These are phyloP conservation scores for Irpex sp. DNA, from an alignment of 1,284 basidiomycete genomes.

Conservation along the genomic window DNA sequence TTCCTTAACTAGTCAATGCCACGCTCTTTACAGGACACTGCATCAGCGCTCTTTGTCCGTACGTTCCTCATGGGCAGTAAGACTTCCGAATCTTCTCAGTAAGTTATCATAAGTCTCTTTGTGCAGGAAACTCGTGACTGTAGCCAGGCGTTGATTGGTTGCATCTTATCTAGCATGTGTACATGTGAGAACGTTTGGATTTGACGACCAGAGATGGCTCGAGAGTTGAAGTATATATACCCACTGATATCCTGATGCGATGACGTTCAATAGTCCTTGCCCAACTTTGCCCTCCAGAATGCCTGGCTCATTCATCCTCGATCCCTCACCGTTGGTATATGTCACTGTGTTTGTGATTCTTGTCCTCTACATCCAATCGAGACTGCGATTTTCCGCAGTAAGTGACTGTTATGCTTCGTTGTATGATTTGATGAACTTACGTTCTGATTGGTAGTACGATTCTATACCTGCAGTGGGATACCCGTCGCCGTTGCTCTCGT, in stretches of 20 bases:
- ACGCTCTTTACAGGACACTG: too few relatives aligned
- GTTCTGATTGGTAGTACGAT: neutral
- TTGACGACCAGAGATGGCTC: too few relatives aligned
- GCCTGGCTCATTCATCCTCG: neutral
- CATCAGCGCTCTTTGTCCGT: too few relatives aligned
- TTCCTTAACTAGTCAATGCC: too few relatives aligned
- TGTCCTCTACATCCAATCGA: neutral
- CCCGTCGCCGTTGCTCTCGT: constrained; percentile 11
- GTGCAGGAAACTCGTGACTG: too few relatives aligned
- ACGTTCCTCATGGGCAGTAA: too few relatives aligned
- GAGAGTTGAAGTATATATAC: neutral
- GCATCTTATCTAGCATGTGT: too few relatives aligned
- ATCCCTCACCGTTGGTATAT: neutral
- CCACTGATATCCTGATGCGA: neutral
- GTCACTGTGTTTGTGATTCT: neutral
- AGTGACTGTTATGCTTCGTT: neutral
- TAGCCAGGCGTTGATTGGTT: too few relatives aligned
- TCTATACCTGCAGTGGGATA: constrained; percentile 1
- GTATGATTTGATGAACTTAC: neutral
- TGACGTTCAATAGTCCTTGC: neutral
- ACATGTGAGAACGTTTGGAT: too few relatives aligned
- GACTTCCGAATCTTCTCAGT: too few relatives aligned
- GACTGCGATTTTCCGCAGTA: neutral
- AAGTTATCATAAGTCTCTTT: too few relatives aligned
- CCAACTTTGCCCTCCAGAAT: neutral